A percentile compares a stretch with the other conserved stretches of the same genome.
Evolutionary conservation across 768 basidiomycete species (phyloP).

Genomic region (Trametes coccinea): DNA sequence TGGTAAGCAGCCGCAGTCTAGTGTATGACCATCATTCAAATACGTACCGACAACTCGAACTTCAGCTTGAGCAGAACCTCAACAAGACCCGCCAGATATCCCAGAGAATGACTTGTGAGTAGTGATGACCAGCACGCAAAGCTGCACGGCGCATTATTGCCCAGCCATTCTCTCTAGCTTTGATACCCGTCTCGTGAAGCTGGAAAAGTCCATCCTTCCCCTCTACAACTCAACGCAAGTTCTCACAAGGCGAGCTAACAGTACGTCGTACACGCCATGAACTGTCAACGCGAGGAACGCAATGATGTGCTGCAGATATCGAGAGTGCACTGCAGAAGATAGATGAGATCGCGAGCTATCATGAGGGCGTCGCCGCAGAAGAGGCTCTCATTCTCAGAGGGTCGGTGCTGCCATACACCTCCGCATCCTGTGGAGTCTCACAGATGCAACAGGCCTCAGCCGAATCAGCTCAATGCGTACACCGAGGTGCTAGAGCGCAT

Average conservation of each 20-base stretch:
- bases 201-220: constrained; percentile 84
- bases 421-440: neutral
- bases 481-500: constrained; percentile 73
- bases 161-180: constrained; percentile 82
- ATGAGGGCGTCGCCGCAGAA: constrained; percentile 74
- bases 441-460: constrained; percentile 56
- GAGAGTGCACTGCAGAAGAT: constrained; percentile 78
- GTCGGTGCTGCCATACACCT: constrained; percentile 39
- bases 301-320: constrained; percentile 54
- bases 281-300: neutral
- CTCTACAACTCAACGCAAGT: constrained; percentile 79
- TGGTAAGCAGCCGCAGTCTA: constrained; percentile 40
- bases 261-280: constrained; percentile 42
- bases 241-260: constrained; percentile 68
- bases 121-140: neutral
- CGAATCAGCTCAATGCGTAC: constrained; percentile 63
- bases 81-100: constrained; percentile 85
- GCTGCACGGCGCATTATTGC: neutral
- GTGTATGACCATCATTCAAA: neutral
- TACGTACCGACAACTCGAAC: too few species aligned
- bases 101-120: constrained; percentile 81
- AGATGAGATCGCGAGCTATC: constrained; percentile 73
- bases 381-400: constrained; percentile 79
- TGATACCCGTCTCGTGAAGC: constrained; percentile 75
- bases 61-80: constrained; percentile 78